phyloP scores from a whole-genome alignment of 768 basidiomycete genomes.

The Vishniacozyma victoriae region DNA sequence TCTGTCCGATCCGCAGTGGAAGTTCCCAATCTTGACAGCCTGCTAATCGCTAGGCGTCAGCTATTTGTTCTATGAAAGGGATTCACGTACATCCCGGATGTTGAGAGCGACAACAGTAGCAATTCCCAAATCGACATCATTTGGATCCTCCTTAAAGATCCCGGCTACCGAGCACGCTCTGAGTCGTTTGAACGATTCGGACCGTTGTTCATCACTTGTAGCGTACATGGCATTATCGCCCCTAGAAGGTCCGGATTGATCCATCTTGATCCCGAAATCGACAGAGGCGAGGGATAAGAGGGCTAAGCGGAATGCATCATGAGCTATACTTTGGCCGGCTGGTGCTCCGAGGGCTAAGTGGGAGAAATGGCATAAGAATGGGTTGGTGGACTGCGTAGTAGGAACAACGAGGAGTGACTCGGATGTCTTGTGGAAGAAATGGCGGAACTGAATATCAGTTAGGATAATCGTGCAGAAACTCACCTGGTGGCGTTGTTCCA shows the following conservation, averaged over 20 bases:
- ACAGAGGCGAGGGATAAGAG: slow-evolving; percentile 18
- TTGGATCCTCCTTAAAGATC: slow-evolving; percentile 1
- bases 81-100: slow-evolving; percentile 23
- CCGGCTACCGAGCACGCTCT: slow-evolving; percentile 1
- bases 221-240: slow-evolving; percentile 18
- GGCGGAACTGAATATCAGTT: slow-evolving; percentile 9
- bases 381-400: slow-evolving; percentile 6
- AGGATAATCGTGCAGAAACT: background rate
- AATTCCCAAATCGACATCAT: slow-evolving; percentile 12
- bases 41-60: slow-evolving; percentile 8
- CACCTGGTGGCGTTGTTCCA: slow-evolving; percentile 6
- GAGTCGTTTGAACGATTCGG: slow-evolving; percentile 7
- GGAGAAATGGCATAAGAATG: slow-evolving; percentile 15
- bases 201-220: slow-evolving; percentile 7
- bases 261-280: slow-evolving; percentile 21
- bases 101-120: slow-evolving; percentile 12
- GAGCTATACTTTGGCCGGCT: slow-evolving; percentile 52
- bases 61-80: background rate
- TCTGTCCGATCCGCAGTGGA: slow-evolving; percentile 8
- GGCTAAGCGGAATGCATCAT: slow-evolving; percentile 21
- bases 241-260: background rate
- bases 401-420: slow-evolving; percentile 17
- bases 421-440: slow-evolving; percentile 20
- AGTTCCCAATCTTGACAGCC: slow-evolving; percentile 17
- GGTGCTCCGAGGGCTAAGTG: slow-evolving; percentile 16